These are phyloP conservation scores for Garcileccinum viscosum DNA, from an alignment of 1,284 basidiomycete genomes.

Conservation along the genomic window DNA sequence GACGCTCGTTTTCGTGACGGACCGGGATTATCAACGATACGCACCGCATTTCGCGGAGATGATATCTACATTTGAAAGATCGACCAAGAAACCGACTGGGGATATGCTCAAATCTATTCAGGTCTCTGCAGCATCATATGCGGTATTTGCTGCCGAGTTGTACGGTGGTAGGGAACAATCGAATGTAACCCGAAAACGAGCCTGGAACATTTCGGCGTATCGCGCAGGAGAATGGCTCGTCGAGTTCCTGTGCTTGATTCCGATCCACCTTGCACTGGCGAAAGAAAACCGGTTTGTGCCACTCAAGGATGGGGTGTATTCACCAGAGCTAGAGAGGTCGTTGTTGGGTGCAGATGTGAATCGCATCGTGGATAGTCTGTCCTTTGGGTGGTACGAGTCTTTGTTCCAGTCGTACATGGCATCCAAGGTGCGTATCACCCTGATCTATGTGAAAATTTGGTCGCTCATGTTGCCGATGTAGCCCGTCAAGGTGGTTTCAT, in stretches of 20 bases:
- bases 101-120: conserved; percentile 45
- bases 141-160: conserved; percentile 28
- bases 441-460: accelerated
- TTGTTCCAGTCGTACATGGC: conserved; percentile 69
- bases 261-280: conserved; percentile 65
- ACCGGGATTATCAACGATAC: conserved; percentile 43
- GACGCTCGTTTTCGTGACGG: conserved; percentile 53
- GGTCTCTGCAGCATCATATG: conserved; percentile 31
- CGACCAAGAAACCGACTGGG: conserved; percentile 49
- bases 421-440: conserved; percentile 47
- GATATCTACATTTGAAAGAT: conserved; percentile 52
- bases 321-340: conserved; percentile 54
- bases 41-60: conserved; percentile 51
- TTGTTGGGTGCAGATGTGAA: conserved; percentile 66
- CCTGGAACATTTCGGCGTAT: conserved; percentile 45
- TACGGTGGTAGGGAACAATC: conserved; percentile 2
- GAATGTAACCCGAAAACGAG: not conserved
- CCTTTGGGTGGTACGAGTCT: conserved; percentile 72
- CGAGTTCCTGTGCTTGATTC: conserved; percentile 65
- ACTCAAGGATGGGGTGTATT: conserved; percentile 62
- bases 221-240: conserved; percentile 68
- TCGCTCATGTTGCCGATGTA: conserved; percentile 27
- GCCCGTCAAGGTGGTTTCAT: conserved; percentile 69
- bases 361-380: conserved; percentile 58
- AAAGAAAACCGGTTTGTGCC: conserved; percentile 66